phyloP scores from a whole-genome alignment of 768 basidiomycete species.

The Mycena pura region DNA sequence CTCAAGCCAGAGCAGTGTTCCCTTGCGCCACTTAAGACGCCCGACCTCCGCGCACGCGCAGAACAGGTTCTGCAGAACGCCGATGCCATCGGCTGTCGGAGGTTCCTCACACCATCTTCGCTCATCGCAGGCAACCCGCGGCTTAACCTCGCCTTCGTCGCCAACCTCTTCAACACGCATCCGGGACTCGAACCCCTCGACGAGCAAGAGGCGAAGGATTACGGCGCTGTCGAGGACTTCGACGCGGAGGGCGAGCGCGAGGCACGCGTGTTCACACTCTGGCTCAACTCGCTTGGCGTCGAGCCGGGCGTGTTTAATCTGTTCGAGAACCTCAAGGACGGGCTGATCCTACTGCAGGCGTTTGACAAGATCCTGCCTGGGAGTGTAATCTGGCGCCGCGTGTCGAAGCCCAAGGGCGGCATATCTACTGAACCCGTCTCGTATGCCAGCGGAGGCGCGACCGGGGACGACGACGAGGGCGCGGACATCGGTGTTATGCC shows the following conservation, averaged over 20 bases:
- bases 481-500: conserved; percentile 85
- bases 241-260: conserved; percentile 99
- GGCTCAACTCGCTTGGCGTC: conserved; percentile 97
- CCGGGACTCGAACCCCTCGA: conserved; percentile 95
- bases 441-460: conserved; percentile 45
- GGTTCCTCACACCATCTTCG: conserved; percentile 92
- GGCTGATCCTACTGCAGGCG: conserved; percentile 89
- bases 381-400: conserved; percentile 92
- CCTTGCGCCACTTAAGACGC: conserved; percentile 86
- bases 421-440: conserved; percentile 43
- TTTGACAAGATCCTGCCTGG: conserved; percentile 96
- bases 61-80: conserved; percentile 97
- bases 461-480: conserved; percentile 63
- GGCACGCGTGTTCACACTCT: conserved; percentile 96
- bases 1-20: conserved; percentile 95
- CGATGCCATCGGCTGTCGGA: conserved; percentile 90
- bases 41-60: conserved; percentile 82
- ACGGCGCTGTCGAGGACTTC: conserved; percentile 92
- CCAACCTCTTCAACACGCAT: conserved; percentile 97
- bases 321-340: conserved; percentile 95
- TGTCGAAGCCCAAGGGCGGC: conserved; percentile 89
- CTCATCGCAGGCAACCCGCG: conserved; percentile 95
- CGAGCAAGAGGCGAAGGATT: conserved; percentile 91
- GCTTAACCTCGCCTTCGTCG: conserved; percentile 97
- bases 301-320: conserved; percentile 96